Evolutionary conservation across 257 asterid species (phyloP).

Genomic region (Penstemon davidsonii): DNA sequence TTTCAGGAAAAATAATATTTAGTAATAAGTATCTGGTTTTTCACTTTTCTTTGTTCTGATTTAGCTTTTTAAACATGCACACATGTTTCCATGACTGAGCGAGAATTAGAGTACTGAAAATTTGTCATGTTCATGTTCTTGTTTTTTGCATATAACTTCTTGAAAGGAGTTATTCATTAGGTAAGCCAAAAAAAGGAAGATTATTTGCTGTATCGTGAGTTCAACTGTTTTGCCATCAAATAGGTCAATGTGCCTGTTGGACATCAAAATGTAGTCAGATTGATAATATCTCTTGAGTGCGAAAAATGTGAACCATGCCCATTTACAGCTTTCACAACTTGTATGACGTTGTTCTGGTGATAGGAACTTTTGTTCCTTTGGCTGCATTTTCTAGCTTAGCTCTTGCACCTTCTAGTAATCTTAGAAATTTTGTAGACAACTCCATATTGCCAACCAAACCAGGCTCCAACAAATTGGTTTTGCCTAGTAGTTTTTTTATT

Average conservation of each 20-base stretch:
- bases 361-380: conserved; percentile 13
- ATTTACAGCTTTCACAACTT: conserved; percentile 10
- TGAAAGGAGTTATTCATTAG: conserved; percentile 12
- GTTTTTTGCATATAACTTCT: not conserved
- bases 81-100: not conserved
- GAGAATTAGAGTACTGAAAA: not conserved
- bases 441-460: conserved; percentile 21
- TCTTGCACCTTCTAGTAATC: conserved; percentile 2
- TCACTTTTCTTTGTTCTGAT: not conserved
- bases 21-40: not conserved
- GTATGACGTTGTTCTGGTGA: conserved; percentile 6
- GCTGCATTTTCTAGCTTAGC: conserved; percentile 7
- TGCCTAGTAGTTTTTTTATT: conserved; percentile 14
- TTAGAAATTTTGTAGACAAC: conserved; percentile 12
- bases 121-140: not conserved
- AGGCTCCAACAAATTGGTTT: conserved; percentile 25
- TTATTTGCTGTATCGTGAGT: not conserved
- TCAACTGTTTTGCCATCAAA: conserved; percentile 7
- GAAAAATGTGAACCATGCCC: conserved; percentile 13
- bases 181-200: conserved; percentile 6
- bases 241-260: not conserved
- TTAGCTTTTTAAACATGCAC: not conserved
- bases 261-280: conserved; percentile 4
- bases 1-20: not conserved
- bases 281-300: conserved; percentile 1